These are phyloP conservation scores for Linderniella brevidens DNA, from an alignment of 257 asterid species.

Conservation along the genomic window DNA sequence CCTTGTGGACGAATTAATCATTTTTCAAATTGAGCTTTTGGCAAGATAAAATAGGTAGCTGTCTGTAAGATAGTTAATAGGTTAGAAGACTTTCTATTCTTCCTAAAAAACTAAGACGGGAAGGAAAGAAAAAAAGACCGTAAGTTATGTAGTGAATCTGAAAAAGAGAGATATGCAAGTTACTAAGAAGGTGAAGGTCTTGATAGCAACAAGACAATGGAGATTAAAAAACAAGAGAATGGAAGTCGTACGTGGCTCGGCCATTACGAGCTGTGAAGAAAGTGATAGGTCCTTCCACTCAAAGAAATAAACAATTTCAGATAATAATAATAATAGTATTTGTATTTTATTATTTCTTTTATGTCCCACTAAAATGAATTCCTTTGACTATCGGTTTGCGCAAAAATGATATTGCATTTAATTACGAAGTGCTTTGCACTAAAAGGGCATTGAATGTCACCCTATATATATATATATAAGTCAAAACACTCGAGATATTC, in stretches of 20 bases:
- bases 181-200: conserved; percentile 7
- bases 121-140: neutral
- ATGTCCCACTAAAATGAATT: too few relatives aligned
- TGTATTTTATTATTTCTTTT: too few relatives aligned
- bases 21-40: neutral
- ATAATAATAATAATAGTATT: too few relatives aligned
- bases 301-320: too few relatives aligned
- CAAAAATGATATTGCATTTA: too few relatives aligned
- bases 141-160: conserved; percentile 6
- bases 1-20: neutral
- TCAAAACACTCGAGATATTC: too few relatives aligned
- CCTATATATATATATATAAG: too few relatives aligned
- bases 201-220: conserved; percentile 58
- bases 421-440: too few relatives aligned
- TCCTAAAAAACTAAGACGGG: neutral
- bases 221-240: conserved; percentile 20
- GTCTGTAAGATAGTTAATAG: too few relatives aligned
- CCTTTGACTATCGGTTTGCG: too few relatives aligned
- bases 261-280: conserved; percentile 29
- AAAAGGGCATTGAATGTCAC: too few relatives aligned
- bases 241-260: conserved; percentile 12
- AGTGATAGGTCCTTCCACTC: conserved; percentile 20
- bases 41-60: neutral
- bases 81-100: too few relatives aligned
- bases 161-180: conserved; percentile 5